A percentile compares a stretch with the other conserved stretches of the same genome.
These are phyloP conservation scores for Chrysanthemum makinoi DNA, from an alignment of 129 eudicot genomes.

Conservation along the genomic window DNA sequence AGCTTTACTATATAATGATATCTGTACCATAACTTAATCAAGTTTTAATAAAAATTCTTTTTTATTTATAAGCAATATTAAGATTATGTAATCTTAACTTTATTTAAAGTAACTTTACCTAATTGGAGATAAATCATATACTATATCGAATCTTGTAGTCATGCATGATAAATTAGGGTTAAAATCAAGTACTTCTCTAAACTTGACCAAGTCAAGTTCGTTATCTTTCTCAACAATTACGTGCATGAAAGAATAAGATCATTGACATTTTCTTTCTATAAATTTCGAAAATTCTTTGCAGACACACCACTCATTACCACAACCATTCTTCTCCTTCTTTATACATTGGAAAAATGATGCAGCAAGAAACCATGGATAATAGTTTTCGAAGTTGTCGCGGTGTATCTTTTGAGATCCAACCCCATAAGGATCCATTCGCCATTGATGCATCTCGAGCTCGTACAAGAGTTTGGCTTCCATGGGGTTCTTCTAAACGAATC, in stretches of 20 bases:
- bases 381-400: constrained; percentile 78
- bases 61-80: too few species aligned
- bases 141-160: too few species aligned
- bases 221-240: background rate
- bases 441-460: constrained; percentile 33
- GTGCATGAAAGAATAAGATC: background rate
- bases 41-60: too few species aligned
- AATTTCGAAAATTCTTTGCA: background rate
- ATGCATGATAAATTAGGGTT: background rate
- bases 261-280: constrained; percentile 6
- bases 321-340: constrained; percentile 1
- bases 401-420: constrained; percentile 67
- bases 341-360: constrained; percentile 8
- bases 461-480: constrained; percentile 43
- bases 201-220: background rate
- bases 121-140: too few species aligned
- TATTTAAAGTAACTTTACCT: too few species aligned
- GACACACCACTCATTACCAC: constrained; percentile 2
- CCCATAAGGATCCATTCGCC: constrained; percentile 52
- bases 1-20: too few species aligned
- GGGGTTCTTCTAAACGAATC: constrained; percentile 38
- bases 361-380: constrained; percentile 35
- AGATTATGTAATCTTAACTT: too few species aligned
- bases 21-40: too few species aligned
- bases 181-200: background rate